A percentile compares a stretch with the other conserved stretches of the same genome.
These are phyloP conservation scores for Aspergillus incahuasiensis DNA, from an alignment of 495 filamentous ascomycete species.

Conservation along the genomic window DNA sequence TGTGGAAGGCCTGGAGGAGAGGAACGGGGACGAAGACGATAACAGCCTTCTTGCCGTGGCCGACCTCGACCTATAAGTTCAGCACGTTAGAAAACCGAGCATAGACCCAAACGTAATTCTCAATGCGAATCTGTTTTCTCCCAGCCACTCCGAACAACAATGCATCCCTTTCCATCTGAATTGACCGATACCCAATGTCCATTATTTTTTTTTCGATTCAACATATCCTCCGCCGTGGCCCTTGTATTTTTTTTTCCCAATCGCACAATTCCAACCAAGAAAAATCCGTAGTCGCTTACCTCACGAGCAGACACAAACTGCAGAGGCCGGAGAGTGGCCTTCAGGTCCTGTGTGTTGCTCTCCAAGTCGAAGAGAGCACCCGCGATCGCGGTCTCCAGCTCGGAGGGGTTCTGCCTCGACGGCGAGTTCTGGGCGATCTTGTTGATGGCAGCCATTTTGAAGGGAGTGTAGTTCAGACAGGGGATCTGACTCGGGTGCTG, in stretches of 20 bases:
- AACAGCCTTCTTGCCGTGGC: conserved; percentile 99
- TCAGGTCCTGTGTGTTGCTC: conserved; percentile 95
- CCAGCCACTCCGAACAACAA: background rate
- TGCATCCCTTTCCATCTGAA: background rate
- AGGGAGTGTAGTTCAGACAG: conserved; percentile 25
- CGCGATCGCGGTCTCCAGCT: conserved; percentile 92
- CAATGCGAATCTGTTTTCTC: background rate
- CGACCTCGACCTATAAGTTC: conserved; percentile 86
- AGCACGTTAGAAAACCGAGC: conserved; percentile 16
- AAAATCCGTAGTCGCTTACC: conserved; percentile 56
- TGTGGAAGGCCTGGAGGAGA: conserved; percentile 91
- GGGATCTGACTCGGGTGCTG: conserved; percentile 37
- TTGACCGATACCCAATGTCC: background rate
- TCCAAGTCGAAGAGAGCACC: conserved; percentile 95
- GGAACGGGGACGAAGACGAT: conserved; percentile 99
- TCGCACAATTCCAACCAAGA: conserved; percentile 6
- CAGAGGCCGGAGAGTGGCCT: conserved; percentile 84
- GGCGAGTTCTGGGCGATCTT: conserved; percentile 98
- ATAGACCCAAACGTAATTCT: background rate
- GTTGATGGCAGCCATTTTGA: conserved; percentile 70
- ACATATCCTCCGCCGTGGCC: background rate
- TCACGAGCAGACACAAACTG: conserved; percentile 97
- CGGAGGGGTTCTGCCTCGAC: conserved; percentile 85
- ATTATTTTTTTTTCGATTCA: background rate
- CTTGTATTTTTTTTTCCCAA: background rate